phyloP scores from a whole-genome alignment of 2,329 filamentous ascomycete genomes.

The Cercospora sp. region DNA sequence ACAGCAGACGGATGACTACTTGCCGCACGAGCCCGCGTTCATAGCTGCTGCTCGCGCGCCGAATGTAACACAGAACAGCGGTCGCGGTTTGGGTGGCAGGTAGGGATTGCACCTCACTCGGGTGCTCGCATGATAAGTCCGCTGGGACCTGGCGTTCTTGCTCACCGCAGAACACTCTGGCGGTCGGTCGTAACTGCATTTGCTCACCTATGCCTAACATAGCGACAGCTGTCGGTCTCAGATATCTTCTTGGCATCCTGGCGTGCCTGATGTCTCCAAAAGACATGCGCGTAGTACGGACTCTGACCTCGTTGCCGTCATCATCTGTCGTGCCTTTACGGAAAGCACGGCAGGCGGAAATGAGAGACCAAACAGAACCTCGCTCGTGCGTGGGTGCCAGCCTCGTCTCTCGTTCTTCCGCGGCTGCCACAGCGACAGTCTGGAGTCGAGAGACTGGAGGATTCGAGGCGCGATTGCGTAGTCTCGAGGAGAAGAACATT shows the following conservation, averaged over 20 bases:
- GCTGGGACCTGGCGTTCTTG: neutral
- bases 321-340: constrained; percentile 1
- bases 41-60: constrained; percentile 9
- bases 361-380: constrained; percentile 14
- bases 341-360: constrained; percentile 15
- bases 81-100: constrained; percentile 11
- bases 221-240: neutral
- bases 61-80: constrained; percentile 13
- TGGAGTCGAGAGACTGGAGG: neutral
- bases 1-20: constrained; percentile 16
- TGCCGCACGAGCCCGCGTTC: constrained; percentile 13
- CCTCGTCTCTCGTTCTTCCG: constrained; percentile 5
- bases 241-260: neutral
- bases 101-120: neutral
- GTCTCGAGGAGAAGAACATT: neutral
- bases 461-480: constrained; percentile 3
- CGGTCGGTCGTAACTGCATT: neutral
- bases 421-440: neutral
- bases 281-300: neutral
- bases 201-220: neutral
- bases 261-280: neutral
- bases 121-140: neutral
- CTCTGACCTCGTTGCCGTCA: neutral
- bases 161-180: neutral
- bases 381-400: neutral